These are phyloP conservation scores for Diphasiastrum complanatum DNA, from an alignment of 83 land plant species.

Conservation along the genomic window DNA sequence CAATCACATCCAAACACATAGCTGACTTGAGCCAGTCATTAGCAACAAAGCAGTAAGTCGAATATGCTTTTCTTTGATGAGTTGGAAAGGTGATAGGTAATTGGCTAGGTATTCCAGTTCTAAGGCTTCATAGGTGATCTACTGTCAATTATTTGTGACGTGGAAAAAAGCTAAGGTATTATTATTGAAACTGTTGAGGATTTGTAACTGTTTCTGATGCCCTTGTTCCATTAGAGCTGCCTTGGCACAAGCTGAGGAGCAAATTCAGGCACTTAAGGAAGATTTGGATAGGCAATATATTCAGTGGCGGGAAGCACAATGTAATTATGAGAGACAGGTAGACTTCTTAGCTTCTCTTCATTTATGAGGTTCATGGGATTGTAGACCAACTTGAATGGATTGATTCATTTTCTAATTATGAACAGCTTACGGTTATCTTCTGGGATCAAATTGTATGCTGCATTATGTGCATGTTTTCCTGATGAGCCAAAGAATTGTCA, in stretches of 20 bases:
- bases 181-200: background rate
- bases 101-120: too few species aligned
- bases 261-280: constrained; percentile 49
- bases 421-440: too few species aligned
- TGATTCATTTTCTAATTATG: too few species aligned
- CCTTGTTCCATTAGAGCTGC: constrained; percentile 36
- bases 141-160: too few species aligned
- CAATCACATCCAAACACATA: constrained; percentile 41
- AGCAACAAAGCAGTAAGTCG: constrained; percentile 42
- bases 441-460: too few species aligned
- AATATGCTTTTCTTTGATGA: background rate
- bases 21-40: constrained; percentile 37
- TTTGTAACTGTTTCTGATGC: background rate
- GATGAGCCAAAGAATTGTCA: too few species aligned
- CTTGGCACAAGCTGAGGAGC: constrained; percentile 49
- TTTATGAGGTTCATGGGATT: too few species aligned
- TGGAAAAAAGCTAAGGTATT: background rate
- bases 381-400: too few species aligned
- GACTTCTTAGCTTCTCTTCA: too few species aligned
- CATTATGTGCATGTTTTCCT: too few species aligned
- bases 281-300: constrained; percentile 66
- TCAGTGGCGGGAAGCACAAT: constrained; percentile 77
- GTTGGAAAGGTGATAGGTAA: background rate
- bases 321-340: constrained; percentile 98
- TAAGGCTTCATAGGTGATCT: too few species aligned